Base-by-base conservation (phyloP, 257 asterid genomes). In the Gentiana dahurica region DNA sequence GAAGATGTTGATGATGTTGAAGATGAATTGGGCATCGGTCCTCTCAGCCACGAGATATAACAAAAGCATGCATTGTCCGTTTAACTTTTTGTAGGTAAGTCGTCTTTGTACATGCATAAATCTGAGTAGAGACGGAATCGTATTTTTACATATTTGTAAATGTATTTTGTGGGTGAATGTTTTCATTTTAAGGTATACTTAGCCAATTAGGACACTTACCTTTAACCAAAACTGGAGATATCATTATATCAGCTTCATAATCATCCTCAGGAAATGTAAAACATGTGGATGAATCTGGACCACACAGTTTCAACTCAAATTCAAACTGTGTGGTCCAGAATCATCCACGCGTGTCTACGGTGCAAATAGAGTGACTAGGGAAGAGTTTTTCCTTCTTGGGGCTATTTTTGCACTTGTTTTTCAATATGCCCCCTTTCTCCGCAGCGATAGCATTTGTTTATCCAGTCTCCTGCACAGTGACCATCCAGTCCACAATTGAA, bases 381-480 rank as follows among this genome's bases (percentile, higher is more conserved):
- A 41, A 41, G 2, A 41, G 88, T 97, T 78, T 78, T 50, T 55
- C 56, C 68, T 92, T 88, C 76, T 92, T 79, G 52, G 99, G 99
- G 73, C 95, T 92, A 68, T 86, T 92, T 66, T 72, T 90, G 76
- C 97, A 92, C 75, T 80, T 82, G 61, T 87, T 87, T 78, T 75
- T 88, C 99, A 39, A 92, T 80, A 66, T 92, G 99, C 41, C 99
- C 97, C 76, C 95, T 83, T 65, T 88, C 94, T 12, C 97, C 95
- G 68, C 99, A 92, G 15, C 92, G 90, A 62, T 92, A 92, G 65
- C 99, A 92, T 65, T 88, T 88, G 66, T 92, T 92, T 71, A 83
- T 92, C 99, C 99, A 92, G 75, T 92, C 99, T 13, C 97, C 99
- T 61, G 97, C 93, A 97, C 99, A 92, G 53, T 92, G 99, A 50